These are phyloP conservation scores for Coprinopsis sp. DNA, from an alignment of 768 basidiomycete genomes.

Conservation along the genomic window DNA sequence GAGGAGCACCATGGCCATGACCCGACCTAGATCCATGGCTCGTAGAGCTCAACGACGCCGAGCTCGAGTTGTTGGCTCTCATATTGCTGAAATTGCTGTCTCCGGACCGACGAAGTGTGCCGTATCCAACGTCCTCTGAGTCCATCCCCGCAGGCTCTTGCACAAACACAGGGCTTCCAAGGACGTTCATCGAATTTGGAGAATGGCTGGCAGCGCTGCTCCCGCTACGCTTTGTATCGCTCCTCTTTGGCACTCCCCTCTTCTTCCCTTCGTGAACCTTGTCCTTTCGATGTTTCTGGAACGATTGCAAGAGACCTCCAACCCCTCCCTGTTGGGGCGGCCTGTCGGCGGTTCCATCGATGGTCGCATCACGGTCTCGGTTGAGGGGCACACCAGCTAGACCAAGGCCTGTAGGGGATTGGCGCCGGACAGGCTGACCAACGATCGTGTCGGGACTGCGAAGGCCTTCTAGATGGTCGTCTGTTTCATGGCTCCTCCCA, in stretches of 20 bases:
- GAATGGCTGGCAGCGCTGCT: neutral
- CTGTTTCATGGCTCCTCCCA: constrained; percentile 2
- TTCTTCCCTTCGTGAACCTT: neutral
- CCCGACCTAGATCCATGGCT: constrained; percentile 6
- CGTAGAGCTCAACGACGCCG: constrained; percentile 8
- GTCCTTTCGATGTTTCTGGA: constrained; percentile 3
- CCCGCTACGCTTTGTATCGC: neutral
- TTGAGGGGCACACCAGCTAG: neutral
- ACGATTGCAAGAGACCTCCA: constrained; percentile 1
- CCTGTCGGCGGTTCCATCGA: constrained; percentile 3
- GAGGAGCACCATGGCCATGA: constrained; percentile 1
- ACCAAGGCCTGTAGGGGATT: neutral
- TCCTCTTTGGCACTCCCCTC: constrained; percentile 1
- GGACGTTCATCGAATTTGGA: constrained; percentile 1
- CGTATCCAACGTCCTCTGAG: neutral
- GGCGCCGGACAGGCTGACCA: constrained; percentile 2
- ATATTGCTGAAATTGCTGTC: neutral
- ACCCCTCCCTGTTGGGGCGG: neutral
- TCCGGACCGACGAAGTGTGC: neutral
- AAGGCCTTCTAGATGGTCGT: neutral
- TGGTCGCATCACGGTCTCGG: constrained; percentile 8
- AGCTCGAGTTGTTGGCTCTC: constrained; percentile 5
- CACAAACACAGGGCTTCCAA: constrained; percentile 3
- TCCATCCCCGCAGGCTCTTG: constrained; percentile 7
- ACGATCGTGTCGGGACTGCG: constrained; percentile 8